phyloP scores from a whole-genome alignment of 2,329 filamentous ascomycete genomes.

The Penicillium decumbens region DNA sequence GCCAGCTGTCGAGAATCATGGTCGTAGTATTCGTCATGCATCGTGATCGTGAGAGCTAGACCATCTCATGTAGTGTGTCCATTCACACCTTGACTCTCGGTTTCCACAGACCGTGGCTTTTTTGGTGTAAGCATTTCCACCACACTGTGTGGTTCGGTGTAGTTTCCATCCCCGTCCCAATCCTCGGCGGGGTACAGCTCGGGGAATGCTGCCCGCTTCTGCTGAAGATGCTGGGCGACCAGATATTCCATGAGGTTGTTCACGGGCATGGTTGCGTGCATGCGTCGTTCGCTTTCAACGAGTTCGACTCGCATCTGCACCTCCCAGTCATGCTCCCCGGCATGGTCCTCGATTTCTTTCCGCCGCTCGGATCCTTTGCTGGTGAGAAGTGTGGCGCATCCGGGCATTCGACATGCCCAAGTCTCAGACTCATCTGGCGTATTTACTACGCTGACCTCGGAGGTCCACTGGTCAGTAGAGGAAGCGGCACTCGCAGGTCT shows the following conservation, averaged over 20 bases:
- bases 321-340: conserved; percentile 24
- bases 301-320: conserved; percentile 25
- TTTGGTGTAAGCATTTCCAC: background rate
- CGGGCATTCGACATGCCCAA: conserved; percentile 22
- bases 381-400: conserved; percentile 16
- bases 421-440: conserved; percentile 7
- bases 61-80: conserved; percentile 1
- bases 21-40: background rate
- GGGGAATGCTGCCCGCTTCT: conserved; percentile 23
- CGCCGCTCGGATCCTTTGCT: conserved; percentile 16
- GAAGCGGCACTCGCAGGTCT: conserved; percentile 1
- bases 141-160: background rate
- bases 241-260: conserved; percentile 24
- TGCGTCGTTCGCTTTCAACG: conserved; percentile 22
- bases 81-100: background rate
- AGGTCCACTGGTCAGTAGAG: conserved; percentile 4
- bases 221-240: conserved; percentile 19
- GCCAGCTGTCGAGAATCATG: background rate
- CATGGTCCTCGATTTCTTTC: conserved; percentile 20
- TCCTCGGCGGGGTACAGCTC: conserved; percentile 15
- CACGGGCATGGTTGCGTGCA: conserved; percentile 21
- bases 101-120: background rate
- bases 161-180: background rate
- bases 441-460: background rate
- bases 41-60: conserved; percentile 1